phyloP scores from a whole-genome alignment of 2,329 filamentous ascomycete genomes.

The Alternaria triticimaculans region DNA sequence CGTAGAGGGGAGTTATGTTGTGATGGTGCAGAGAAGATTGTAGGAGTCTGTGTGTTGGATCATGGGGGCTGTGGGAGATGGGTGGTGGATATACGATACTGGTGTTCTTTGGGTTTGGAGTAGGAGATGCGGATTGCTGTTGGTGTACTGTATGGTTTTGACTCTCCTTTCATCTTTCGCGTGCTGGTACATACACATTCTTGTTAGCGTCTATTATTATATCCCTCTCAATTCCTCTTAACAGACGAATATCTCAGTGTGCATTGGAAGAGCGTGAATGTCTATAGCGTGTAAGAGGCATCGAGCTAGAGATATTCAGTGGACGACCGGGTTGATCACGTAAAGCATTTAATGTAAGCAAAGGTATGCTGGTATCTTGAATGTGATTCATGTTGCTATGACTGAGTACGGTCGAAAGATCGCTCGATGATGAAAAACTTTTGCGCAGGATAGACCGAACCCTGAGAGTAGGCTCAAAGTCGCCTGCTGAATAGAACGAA shows the following conservation, averaged over 20 bases:
- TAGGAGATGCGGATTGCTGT: conserved; percentile 50
- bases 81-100: conserved; percentile 44
- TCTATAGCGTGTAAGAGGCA: background rate
- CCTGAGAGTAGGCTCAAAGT: background rate
- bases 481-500: background rate
- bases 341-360: background rate
- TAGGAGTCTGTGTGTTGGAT: too few species aligned
- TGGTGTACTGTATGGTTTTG: background rate
- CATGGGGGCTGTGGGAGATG: background rate
- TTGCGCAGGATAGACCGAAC: background rate
- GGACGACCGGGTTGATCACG: background rate
- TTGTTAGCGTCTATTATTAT: conserved; percentile 5
- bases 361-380: background rate
- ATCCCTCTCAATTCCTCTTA: background rate
- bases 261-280: background rate
- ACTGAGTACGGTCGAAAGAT: background rate
- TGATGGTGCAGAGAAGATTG: background rate
- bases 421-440: background rate
- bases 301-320: background rate
- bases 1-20: conserved; percentile 1
- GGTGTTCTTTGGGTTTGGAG: conserved; percentile 53
- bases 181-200: background rate
- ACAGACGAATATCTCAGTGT: background rate
- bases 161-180: background rate
- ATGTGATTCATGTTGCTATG: background rate